Evolutionary conservation across 768 basidiomycete species (phyloP).

Genomic region (Serendipita indica): DNA sequence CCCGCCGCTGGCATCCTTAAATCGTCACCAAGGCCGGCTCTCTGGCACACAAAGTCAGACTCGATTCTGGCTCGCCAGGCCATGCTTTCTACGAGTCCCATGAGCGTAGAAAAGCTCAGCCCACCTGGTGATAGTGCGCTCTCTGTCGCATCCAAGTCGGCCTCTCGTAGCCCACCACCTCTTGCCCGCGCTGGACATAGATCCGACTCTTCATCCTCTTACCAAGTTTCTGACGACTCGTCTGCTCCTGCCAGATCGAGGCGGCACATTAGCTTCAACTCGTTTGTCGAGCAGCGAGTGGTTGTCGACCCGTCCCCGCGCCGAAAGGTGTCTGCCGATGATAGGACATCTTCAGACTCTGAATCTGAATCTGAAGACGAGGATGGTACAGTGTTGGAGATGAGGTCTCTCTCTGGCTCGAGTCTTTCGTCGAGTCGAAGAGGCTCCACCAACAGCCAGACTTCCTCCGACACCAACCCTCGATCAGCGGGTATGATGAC

Average conservation of each 20-base stretch:
- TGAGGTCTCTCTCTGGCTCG: not conserved
- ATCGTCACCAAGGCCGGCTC: conserved; percentile 12
- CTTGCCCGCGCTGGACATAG: not conserved
- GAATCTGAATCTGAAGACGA: not conserved
- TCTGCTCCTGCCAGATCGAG: conserved; percentile 24
- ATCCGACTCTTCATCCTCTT: conserved; percentile 5
- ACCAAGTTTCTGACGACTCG: not conserved
- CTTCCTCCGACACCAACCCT: not conserved
- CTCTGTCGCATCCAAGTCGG: not conserved
- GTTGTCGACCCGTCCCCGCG: conserved; percentile 37
- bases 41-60: conserved; percentile 79
- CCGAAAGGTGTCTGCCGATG: not conserved
- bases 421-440: not conserved
- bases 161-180: conserved; percentile 18
- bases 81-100: conserved; percentile 1
- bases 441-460: not conserved
- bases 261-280: conserved; percentile 94
- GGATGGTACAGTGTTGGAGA: conserved; percentile 2
- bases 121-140: not conserved
- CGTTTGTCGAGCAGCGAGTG: conserved; percentile 93
- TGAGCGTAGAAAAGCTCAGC: not conserved
- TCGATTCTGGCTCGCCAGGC: conserved; percentile 46
- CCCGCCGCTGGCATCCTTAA: not conserved
- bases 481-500: not conserved
- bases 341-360: not conserved